Evolutionary conservation across 139 green algal genomes (phyloP).

Genomic region (Deuterostichococcus epilithicus): DNA sequence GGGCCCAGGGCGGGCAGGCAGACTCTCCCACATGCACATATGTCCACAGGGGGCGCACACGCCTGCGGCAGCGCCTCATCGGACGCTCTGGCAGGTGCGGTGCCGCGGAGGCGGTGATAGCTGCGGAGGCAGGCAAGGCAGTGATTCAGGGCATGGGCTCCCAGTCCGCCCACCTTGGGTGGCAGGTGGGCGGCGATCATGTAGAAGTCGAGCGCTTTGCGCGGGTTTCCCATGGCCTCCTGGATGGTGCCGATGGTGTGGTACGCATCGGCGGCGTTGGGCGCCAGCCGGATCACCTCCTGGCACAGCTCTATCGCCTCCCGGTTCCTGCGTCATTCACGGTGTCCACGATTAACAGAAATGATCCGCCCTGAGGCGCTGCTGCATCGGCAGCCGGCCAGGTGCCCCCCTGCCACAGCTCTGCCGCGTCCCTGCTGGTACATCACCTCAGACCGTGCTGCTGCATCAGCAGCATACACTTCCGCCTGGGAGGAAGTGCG

Average conservation of each 20-base stretch:
- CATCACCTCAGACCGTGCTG: neutral
- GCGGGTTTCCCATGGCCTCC: slow-evolving; percentile 54
- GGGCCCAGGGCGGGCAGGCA: no score
- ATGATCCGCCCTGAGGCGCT: no score
- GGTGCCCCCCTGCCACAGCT: neutral
- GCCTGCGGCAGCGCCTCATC: neutral
- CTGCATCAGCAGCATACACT: neutral
- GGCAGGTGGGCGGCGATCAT: slow-evolving; percentile 90
- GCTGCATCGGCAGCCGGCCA: no score
- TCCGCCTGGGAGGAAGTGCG: neutral
- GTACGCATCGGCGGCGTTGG: slow-evolving; percentile 80
- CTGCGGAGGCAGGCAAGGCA: no score
- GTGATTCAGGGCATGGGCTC: neutral
- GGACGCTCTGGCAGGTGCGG: neutral
- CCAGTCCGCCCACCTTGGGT: slow-evolving; percentile 36
- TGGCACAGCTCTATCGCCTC: slow-evolving; percentile 66
- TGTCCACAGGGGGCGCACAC: no score
- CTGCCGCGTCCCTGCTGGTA: neutral
- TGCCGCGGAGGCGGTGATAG: no score
- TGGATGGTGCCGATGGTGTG: slow-evolving; percentile 79
- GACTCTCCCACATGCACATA: no score
- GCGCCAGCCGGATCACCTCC: slow-evolving; percentile 67
- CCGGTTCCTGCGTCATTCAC: slow-evolving; percentile 20
- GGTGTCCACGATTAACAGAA: neutral
- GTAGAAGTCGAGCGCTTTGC: slow-evolving; percentile 80